Conservation (phyloP, 2,329 filamentous ascomycete genomes). For the Colletotrichum sp. region DNA sequence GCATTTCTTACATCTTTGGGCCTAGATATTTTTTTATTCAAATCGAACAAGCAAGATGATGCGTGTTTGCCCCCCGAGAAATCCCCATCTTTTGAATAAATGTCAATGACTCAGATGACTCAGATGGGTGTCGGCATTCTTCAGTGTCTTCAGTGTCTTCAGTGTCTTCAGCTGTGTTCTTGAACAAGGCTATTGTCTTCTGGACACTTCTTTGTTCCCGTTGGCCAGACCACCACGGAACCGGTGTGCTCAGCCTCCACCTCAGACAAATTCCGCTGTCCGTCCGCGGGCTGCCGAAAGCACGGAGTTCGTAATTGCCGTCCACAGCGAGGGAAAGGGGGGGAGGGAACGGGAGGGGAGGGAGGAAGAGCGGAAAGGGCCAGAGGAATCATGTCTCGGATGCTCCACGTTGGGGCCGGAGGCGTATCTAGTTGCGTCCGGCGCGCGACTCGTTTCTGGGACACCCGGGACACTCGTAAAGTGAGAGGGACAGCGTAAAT, state of each 20-base stretch:
- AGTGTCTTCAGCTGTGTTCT: background rate
- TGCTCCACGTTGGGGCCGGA: conserved; percentile 10
- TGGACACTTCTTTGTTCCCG: background rate
- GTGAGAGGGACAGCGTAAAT: background rate
- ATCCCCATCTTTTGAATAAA: background rate
- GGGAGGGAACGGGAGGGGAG: background rate
- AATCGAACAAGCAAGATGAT: background rate
- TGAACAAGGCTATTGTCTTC: conserved; percentile 13
- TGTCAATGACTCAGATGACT: background rate
- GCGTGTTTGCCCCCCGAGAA: background rate
- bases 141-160: background rate
- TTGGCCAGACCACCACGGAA: conserved; percentile 15
- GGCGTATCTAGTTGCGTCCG: conserved; percentile 9
- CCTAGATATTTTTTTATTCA: background rate
- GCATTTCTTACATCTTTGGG: background rate
- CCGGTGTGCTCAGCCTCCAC: background rate
- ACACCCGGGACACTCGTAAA: background rate
- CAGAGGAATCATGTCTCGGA: conserved; percentile 11
- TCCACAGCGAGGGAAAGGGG: background rate
- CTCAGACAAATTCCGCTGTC: background rate
- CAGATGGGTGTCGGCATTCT: background rate
- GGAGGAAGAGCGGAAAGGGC: background rate
- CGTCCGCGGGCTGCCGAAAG: background rate
- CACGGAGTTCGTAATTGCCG: background rate
- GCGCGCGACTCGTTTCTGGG: conserved; percentile 2